phyloP scores from a whole-genome alignment of 2,329 filamentous ascomycete genomes.

The Zymoseptoria crescenta region DNA sequence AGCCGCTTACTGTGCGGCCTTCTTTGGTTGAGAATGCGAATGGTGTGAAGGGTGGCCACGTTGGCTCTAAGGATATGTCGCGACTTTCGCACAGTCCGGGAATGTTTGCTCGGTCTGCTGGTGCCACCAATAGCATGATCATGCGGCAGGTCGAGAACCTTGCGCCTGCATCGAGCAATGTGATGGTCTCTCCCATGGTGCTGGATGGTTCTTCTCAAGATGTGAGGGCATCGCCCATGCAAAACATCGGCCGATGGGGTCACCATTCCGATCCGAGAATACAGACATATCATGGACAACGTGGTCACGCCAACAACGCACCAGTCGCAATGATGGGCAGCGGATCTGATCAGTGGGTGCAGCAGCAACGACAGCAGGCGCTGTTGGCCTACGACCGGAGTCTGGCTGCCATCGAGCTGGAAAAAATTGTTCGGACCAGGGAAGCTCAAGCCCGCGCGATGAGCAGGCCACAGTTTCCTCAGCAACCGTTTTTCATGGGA shows the following conservation, averaged over 20 bases:
- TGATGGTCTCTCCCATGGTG: background rate
- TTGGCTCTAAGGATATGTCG: background rate
- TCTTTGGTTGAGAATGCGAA: background rate
- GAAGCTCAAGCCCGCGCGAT: background rate
- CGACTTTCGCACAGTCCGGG: background rate
- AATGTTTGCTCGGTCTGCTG: background rate
- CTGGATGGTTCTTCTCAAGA: background rate
- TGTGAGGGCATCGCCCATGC: background rate
- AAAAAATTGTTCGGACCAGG: background rate
- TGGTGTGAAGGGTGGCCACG: background rate
- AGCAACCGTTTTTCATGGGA: background rate
- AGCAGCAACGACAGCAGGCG: background rate
- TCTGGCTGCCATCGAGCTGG: background rate
- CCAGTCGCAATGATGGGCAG: background rate
- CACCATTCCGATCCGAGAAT: background rate
- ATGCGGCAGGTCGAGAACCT: background rate
- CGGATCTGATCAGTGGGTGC: too few relatives aligned
- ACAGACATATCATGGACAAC: background rate
- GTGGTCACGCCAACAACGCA: background rate
- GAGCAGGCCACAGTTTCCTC: background rate
- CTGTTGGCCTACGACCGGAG: background rate
- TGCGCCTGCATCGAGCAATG: background rate
- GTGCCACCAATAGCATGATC: background rate
- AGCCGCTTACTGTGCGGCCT: background rate
- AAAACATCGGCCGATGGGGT: background rate